Evolutionary conservation across 768 basidiomycete species (phyloP).

Genomic region (Psilocybe cyanescens): DNA sequence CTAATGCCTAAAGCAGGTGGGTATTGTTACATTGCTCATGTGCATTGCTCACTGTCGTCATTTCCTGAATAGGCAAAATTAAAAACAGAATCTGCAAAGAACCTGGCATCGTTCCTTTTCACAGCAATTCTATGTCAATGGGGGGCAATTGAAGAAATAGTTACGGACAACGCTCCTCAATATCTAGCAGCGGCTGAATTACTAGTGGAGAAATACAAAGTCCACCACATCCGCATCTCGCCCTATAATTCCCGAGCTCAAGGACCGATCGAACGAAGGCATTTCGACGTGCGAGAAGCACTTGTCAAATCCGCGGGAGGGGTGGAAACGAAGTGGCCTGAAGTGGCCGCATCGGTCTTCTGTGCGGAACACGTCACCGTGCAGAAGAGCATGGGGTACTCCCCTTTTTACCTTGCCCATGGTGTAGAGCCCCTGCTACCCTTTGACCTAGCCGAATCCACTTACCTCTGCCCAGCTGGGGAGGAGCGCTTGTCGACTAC

Average conservation of each 20-base stretch:
- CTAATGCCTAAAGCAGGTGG: constrained; percentile 29
- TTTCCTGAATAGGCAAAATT: constrained; percentile 24
- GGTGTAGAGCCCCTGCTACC: constrained; percentile 19
- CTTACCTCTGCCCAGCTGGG: constrained; percentile 14
- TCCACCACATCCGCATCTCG: constrained; percentile 41
- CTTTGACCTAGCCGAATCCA: constrained; percentile 23
- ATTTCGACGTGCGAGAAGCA: constrained; percentile 25
- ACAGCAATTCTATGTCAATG: constrained; percentile 3
- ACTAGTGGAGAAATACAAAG: constrained; percentile 26
- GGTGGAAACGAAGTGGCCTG: constrained; percentile 33
- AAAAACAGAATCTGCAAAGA: constrained; percentile 12
- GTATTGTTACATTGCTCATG: constrained; percentile 28
- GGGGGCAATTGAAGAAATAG: constrained; percentile 26
- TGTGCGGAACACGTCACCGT: constrained; percentile 37
- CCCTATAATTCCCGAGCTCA: constrained; percentile 39
- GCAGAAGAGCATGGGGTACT: constrained; percentile 32
- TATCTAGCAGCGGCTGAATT: constrained; percentile 18
- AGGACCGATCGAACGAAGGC: neutral
- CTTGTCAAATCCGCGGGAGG: constrained; percentile 34
- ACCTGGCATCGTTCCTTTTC: constrained; percentile 12
- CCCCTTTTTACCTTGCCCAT: constrained; percentile 37
- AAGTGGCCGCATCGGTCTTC: constrained; percentile 25
- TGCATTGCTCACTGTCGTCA: constrained; percentile 20
- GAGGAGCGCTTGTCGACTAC: constrained; percentile 12
- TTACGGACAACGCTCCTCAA: constrained; percentile 28